Base-by-base conservation (phyloP, 2,329 filamentous ascomycete species). In the Curvularia spicifera region DNA sequence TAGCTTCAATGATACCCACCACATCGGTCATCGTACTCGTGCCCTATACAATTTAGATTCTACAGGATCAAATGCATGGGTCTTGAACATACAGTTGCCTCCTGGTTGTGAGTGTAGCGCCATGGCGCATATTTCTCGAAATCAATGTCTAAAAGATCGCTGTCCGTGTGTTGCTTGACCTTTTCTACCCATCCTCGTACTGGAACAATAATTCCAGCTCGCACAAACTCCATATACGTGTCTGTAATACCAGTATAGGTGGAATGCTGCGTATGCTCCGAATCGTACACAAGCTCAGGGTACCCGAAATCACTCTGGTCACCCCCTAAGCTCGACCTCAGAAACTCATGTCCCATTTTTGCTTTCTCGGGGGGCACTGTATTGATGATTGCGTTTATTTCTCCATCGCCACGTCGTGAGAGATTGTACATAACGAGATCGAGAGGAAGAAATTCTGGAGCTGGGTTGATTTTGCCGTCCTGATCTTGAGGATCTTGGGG, bases 341-440 rank as follows among this genome's bases (percentile, higher is more conserved):
- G 72, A 54, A 78, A 84, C 1, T 75, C 75, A 57, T 92, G 86
- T 0, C 81, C 79, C 12, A 77, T 74, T 43, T 78, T 78, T 0
- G 88, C 88, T 2, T 82, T 82, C 2, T 89, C 84, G 12, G 82
- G 73, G 0, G 84, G 79, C 24, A 93, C 84, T 42, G 87, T 85
- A 0, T 90, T 89, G 48, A 90, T 86, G 0, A 79, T 82, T 61
- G 92, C 89, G 5, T 77, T 76, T 1, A 93, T 78, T 0, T 85
- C 84, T 6, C 68, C 74, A 8, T 80, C 81, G 0, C 86, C 84
- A 5, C 90, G 82, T 53, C 85, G 85, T 28, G 82, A 82, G 4
- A 91, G 76, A 67, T 95, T 91, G 70, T 91, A 92, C 1, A 90
- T 85, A 2, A 83, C 79, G 43, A 94, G 80, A 71, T 96, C 91